phyloP scores from a whole-genome alignment of 805 yeast genomes.

The Pichia paraexigua region DNA sequence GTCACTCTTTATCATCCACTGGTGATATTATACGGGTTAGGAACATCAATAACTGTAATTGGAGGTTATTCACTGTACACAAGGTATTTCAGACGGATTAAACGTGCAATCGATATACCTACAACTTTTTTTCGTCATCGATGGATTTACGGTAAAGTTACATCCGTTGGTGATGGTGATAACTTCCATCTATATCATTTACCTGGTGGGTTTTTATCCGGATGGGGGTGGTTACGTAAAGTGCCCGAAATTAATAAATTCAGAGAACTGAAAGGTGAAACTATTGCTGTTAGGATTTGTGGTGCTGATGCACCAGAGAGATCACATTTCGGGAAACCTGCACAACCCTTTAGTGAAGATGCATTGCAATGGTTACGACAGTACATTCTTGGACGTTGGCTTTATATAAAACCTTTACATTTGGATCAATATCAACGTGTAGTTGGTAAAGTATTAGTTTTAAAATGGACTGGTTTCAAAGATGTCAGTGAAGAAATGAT shows the following conservation, averaged over 20 bases:
- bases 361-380: slow-evolving; percentile 70
- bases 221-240: slow-evolving; percentile 88
- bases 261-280: slow-evolving; percentile 47
- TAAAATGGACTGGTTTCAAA: slow-evolving; percentile 58
- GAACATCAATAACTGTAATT: slow-evolving; percentile 28
- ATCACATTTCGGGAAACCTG: slow-evolving; percentile 87
- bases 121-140: slow-evolving; percentile 32
- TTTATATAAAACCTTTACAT: slow-evolving; percentile 70
- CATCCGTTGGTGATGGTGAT: slow-evolving; percentile 93
- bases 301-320: slow-evolving; percentile 98
- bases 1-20: slow-evolving; percentile 23
- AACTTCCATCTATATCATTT: slow-evolving; percentile 88
- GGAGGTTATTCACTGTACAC: slow-evolving; percentile 38
- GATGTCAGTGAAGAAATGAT: slow-evolving; percentile 90
- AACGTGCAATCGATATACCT: slow-evolving; percentile 46
- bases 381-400: slow-evolving; percentile 56
- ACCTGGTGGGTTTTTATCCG: slow-evolving; percentile 81
- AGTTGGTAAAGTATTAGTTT: slow-evolving; percentile 64
- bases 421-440: slow-evolving; percentile 86
- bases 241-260: slow-evolving; percentile 48
- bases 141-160: slow-evolving; percentile 62
- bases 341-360: slow-evolving; percentile 82
- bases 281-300: slow-evolving; percentile 74
- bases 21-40: slow-evolving; percentile 24
- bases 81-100: slow-evolving; percentile 40